Conservation (phyloP, 75 land plant species). For the Cupressus sempervirens region DNA sequence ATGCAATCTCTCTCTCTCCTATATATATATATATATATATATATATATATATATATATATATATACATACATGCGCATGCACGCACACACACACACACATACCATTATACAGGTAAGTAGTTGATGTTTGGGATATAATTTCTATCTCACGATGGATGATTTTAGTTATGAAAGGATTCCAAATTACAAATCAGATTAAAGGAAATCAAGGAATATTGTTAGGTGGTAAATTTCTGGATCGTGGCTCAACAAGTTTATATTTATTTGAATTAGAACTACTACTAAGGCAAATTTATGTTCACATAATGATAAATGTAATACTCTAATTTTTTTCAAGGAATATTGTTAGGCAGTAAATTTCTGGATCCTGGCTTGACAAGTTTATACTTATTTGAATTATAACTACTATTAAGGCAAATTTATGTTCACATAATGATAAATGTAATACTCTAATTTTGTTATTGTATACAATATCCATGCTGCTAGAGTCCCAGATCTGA, state of each 20-base stretch:
- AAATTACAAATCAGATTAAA: too few relatives aligned
- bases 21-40: too few relatives aligned
- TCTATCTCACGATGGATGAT: too few relatives aligned
- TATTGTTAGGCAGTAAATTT: neutral
- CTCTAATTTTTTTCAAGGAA: too few relatives aligned
- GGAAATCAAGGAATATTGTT: neutral
- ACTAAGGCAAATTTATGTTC: neutral
- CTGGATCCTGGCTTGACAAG: neutral
- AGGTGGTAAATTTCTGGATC: neutral
- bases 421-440: neutral
- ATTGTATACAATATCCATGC: neutral
- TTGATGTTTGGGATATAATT: too few relatives aligned
- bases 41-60: too few relatives aligned
- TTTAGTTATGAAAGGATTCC: too few relatives aligned
- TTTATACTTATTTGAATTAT: neutral
- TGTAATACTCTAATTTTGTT: neutral
- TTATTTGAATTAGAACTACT: neutral
- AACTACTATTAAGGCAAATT: neutral
- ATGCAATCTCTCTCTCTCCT: too few relatives aligned
- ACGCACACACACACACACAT: too few relatives aligned
- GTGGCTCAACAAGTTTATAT: neutral
- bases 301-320: neutral
- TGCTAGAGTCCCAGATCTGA: neutral
- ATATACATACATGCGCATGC: too few relatives aligned
- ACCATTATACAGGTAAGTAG: too few relatives aligned